Evolutionary conservation across 2,329 filamentous ascomycete species (phyloP).

Genomic region (Xylaria sp.): DNA sequence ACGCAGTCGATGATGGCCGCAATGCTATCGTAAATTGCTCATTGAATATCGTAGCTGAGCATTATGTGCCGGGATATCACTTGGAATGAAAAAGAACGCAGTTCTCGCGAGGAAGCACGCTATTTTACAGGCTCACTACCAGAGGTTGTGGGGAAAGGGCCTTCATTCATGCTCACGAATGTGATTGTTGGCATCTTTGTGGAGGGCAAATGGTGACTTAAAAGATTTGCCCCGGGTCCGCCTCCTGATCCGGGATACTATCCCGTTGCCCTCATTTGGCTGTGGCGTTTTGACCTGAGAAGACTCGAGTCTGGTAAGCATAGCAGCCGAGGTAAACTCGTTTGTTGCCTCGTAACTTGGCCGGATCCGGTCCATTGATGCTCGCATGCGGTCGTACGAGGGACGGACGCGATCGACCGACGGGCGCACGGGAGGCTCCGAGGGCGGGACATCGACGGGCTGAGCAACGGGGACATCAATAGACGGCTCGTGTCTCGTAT

Average conservation of each 20-base stretch:
- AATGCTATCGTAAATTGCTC: slow-evolving; percentile 33
- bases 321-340: slow-evolving; percentile 89
- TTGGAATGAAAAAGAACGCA: slow-evolving; percentile 22
- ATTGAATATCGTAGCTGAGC: slow-evolving; percentile 31
- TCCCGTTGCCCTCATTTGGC: slow-evolving; percentile 26
- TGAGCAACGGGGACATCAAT: slow-evolving; percentile 51
- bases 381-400: slow-evolving; percentile 84
- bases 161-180: slow-evolving; percentile 36
- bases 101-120: slow-evolving; percentile 6
- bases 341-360: slow-evolving; percentile 84
- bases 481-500: slow-evolving; percentile 69
- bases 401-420: slow-evolving; percentile 73
- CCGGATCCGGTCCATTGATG: slow-evolving; percentile 83
- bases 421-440: slow-evolving; percentile 43
- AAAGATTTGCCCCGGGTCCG: slow-evolving; percentile 41
- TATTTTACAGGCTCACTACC: slow-evolving; percentile 14
- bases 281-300: slow-evolving; percentile 50
- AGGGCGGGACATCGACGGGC: slow-evolving; percentile 26
- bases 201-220: slow-evolving; percentile 37
- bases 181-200: slow-evolving; percentile 33
- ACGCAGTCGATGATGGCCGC: slow-evolving; percentile 20
- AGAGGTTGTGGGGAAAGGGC: neutral
- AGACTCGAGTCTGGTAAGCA: slow-evolving; percentile 82
- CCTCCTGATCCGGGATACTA: slow-evolving; percentile 37
- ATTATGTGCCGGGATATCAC: slow-evolving; percentile 29